A percentile compares a stretch with the other conserved stretches of the same genome.
Conservation (phyloP, 2,329 filamentous ascomycete species). For the Chaetoscypha palmicola region DNA sequence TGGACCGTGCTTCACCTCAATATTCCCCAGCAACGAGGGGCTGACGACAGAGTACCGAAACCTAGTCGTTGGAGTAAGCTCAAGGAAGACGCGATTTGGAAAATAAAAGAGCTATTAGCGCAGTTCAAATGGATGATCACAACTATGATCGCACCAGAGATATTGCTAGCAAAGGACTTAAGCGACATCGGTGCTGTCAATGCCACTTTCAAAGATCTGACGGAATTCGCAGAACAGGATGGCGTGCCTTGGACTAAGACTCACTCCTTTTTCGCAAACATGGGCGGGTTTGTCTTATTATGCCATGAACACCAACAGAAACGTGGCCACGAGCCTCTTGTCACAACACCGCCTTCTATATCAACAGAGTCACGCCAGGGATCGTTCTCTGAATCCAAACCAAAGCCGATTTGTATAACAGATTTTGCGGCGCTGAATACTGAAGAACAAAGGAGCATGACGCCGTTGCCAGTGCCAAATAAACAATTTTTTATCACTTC, state of each 20-base stretch:
- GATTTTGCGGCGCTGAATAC: no score
- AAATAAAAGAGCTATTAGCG: slow-evolving; percentile 3
- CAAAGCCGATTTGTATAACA: no score
- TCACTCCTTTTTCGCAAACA: neutral
- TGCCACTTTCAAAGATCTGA: neutral
- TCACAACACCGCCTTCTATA: no score
- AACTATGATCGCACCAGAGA: slow-evolving; percentile 8
- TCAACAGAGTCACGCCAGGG: no score
- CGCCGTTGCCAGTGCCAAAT: no score
- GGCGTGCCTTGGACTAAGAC: neutral
- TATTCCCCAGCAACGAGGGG: slow-evolving; percentile 15
- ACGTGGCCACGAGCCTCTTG: no score
- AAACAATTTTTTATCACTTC: no score
- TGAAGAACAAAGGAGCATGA: no score
- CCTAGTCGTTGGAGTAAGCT: neutral
- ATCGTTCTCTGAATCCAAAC: no score
- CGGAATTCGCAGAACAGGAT: neutral
- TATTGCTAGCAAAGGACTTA: neutral
- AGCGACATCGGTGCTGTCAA: neutral
- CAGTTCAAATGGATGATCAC: slow-evolving; percentile 7
- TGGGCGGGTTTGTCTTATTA: slow-evolving; percentile 2
- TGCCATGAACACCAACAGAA: no score
- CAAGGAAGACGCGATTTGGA: slow-evolving; percentile 8
- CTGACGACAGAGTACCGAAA: no score
- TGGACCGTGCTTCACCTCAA: slow-evolving; percentile 25